phyloP scores from a whole-genome alignment of 164 flowering plant genomes.

The Saururus chinensis region DNA sequence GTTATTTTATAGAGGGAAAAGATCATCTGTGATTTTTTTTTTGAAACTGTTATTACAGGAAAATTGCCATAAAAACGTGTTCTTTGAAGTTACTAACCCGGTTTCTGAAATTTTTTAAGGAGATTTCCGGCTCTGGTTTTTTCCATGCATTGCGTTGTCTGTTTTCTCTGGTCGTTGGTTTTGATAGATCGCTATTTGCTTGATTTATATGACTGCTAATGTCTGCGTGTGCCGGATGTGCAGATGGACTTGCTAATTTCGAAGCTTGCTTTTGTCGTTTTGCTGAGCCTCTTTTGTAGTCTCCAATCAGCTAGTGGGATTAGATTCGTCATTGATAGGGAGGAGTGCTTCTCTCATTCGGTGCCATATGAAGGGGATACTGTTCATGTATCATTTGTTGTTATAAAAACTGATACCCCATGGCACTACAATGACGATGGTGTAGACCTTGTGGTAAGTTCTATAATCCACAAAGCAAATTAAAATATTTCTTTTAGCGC shows the following conservation, averaged over 20 bases:
- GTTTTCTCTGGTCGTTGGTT: neutral
- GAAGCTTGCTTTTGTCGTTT: slow-evolving; percentile 7
- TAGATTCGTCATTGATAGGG: slow-evolving; percentile 83
- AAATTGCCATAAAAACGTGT: too few relatives aligned
- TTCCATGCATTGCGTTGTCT: too few relatives aligned
- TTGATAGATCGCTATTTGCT: too few relatives aligned
- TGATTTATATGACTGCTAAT: neutral
- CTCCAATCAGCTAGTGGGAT: slow-evolving; percentile 38
- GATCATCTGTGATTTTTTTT: too few relatives aligned
- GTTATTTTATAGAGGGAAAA: too few relatives aligned
- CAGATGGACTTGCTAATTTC: slow-evolving; percentile 25
- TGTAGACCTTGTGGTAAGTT: slow-evolving; percentile 88
- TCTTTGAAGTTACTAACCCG: too few relatives aligned
- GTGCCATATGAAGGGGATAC: slow-evolving; percentile 70
- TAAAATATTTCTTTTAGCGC: neutral
- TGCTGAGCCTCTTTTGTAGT: slow-evolving; percentile 13
- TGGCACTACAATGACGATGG: slow-evolving; percentile 74
- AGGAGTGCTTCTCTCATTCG: slow-evolving; percentile 81
- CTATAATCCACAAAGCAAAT: neutral
- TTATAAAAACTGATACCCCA: slow-evolving; percentile 57
- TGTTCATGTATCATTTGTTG: slow-evolving; percentile 81
- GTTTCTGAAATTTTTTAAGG: too few relatives aligned
- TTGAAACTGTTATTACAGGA: too few relatives aligned
- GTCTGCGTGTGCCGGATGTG: neutral
- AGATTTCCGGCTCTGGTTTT: too few relatives aligned